These are phyloP conservation scores for Penicillium sp. DNA, from an alignment of 2,329 filamentous ascomycete genomes.

Conservation along the genomic window DNA sequence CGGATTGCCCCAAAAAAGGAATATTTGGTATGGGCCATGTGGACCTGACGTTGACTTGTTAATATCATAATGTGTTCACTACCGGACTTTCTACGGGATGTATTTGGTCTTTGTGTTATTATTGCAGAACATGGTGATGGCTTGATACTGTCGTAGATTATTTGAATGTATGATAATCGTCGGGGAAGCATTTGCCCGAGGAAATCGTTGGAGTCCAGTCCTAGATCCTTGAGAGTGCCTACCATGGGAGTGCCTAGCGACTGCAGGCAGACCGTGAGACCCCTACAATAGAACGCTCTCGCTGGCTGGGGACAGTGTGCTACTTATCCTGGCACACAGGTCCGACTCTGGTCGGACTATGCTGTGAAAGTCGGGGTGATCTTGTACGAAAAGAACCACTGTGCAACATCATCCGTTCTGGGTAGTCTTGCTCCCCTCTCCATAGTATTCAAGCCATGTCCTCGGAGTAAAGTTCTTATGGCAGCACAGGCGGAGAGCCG, in stretches of 20 bases:
- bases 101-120: not conserved
- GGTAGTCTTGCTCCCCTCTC: too few species aligned
- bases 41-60: conserved; percentile 33
- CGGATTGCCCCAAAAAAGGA: conserved; percentile 8
- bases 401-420: not conserved
- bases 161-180: not conserved
- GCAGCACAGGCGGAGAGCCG: conserved; percentile 3
- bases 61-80: not conserved
- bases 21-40: conserved; percentile 33
- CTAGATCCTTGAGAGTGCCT: not conserved
- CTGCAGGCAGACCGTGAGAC: not conserved
- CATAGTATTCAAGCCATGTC: not conserved
- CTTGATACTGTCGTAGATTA: not conserved
- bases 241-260: not conserved
- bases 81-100: not conserved
- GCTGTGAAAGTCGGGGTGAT: conserved; percentile 5
- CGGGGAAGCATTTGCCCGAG: not conserved
- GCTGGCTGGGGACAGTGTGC: not conserved
- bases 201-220: not conserved
- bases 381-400: not conserved
- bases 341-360: conserved; percentile 8
- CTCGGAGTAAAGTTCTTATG: conserved; percentile 21
- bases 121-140: not conserved
- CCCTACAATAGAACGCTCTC: not conserved
- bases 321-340: conserved; percentile 5